Evolutionary conservation across 192 early-diverging fungal species (phyloP), one percentile per base, ranked within the genome.

Genomic region (Linnemannia exigua): DNA sequence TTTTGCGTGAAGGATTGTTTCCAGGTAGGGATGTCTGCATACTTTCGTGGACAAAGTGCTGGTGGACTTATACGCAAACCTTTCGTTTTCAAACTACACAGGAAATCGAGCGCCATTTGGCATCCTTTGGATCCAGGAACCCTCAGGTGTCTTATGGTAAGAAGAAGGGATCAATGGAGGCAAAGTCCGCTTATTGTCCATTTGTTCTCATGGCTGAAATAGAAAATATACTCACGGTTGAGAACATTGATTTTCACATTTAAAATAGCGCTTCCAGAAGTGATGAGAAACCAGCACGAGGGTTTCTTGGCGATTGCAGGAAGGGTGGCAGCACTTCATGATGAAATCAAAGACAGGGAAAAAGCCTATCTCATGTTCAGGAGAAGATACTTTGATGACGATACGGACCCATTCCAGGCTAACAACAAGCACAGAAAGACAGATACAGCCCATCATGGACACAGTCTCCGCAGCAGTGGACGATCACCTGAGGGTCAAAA

Each of bases 51-150:
- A 0, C 28, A 17, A 7, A 68, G 16, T n/a, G n/a, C n/a, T n/a
- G n/a, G n/a, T n/a, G n/a, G n/a, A n/a, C n/a, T n/a, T n/a, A n/a
- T n/a, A n/a, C n/a, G 38, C 3, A 8, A 17, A 54, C 35, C 7
- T n/a, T 15, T 22, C 33, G 47, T 36, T 68, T n/a, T 36, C 9
- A 9, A n/a, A 33, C 36, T 33, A 2, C 8, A 36, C 48, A 87
- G 86, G 86, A 87, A 71, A 81, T 87, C 28, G 86, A 87, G 67
- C 75, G 86, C 31, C 86, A 87, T 44, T 67, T 87, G 66, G 79
- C 80, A 3, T 87, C 86, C 0, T 79, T 78, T 77, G 71, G 54
- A 1, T 52, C 70, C 22, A 77, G 74, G 47, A 63, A 81, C 33
- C 86, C 79, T n/a, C 79, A 81, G 9, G 77, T 73, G 46, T 38